These are phyloP conservation scores for Flaveria robusta DNA, from an alignment of 129 eudicot genomes.

Conservation along the genomic window DNA sequence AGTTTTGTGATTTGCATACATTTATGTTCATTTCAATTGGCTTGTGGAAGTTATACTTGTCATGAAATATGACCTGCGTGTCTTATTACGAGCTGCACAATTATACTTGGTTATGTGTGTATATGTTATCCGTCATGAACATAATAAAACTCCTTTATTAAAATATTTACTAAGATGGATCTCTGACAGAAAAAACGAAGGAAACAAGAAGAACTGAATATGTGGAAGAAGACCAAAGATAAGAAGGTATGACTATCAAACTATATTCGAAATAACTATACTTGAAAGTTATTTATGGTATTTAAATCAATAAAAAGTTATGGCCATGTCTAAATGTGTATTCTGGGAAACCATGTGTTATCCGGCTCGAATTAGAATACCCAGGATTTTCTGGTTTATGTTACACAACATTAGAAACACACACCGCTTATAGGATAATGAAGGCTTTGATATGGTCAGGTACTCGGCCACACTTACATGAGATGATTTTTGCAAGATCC, in stretches of 20 bases:
- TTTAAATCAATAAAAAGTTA: neutral
- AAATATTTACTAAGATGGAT: slow-evolving; percentile 29
- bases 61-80: neutral
- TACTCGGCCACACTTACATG: slow-evolving; percentile 39
- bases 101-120: neutral
- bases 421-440: slow-evolving; percentile 40
- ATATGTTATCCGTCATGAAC: neutral
- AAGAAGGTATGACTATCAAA: slow-evolving; percentile 57
- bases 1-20: neutral
- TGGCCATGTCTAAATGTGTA: slow-evolving; percentile 19
- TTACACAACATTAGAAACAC: slow-evolving; percentile 12
- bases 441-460: slow-evolving; percentile 53
- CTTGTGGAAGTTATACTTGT: too few species aligned
- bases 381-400: slow-evolving; percentile 19
- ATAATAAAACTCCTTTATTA: slow-evolving; percentile 9
- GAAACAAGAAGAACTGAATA: slow-evolving; percentile 67
- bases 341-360: slow-evolving; percentile 16
- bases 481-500: slow-evolving; percentile 46
- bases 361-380: slow-evolving; percentile 22
- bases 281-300: slow-evolving; percentile 5
- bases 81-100: neutral
- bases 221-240: slow-evolving; percentile 70
- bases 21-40: neutral
- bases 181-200: slow-evolving; percentile 79
- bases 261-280: neutral